Conservation (phyloP, 345 rosid species). For the Viola odorata region DNA sequence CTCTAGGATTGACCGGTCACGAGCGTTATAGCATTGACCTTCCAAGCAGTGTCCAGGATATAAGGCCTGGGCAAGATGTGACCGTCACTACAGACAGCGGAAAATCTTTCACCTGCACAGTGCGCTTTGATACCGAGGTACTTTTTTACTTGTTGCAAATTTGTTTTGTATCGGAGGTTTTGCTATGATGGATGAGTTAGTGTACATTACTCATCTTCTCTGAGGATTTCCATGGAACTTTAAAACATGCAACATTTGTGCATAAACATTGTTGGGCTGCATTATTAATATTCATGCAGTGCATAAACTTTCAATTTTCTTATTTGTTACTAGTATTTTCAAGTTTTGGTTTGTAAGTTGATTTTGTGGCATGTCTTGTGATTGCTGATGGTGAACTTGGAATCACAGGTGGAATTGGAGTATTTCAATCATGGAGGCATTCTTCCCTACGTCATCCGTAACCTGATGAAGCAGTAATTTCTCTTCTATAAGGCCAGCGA, state of each 20-base stretch:
- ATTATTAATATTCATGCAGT: no score
- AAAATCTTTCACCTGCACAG: conserved; percentile 63
- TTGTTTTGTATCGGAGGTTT: no score
- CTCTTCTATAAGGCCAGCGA: not conserved
- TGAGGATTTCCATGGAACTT: no score
- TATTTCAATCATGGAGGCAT: conserved; percentile 60
- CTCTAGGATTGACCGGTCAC: conserved; percentile 72
- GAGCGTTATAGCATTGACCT: conserved; percentile 69
- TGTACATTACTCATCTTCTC: no score
- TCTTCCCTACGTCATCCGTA: conserved; percentile 55
- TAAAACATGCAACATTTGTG: no score
- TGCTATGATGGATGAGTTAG: no score
- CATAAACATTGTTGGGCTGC: no score
- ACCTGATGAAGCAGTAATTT: conserved; percentile 29
- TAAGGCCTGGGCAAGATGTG: conserved; percentile 86
- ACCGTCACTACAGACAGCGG: conserved; percentile 57
- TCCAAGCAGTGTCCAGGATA: conserved; percentile 50
- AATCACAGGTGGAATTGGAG: conserved; percentile 37
- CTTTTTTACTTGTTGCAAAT: not conserved
- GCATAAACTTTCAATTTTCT: no score
- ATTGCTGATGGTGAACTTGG: not conserved
- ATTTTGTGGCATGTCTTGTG: no score
- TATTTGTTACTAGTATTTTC: no score
- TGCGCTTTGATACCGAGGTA: conserved; percentile 87
- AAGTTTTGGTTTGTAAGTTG: no score